phyloP scores from a whole-genome alignment of 768 basidiomycete species.

The Hygrophorus pudorinus region DNA sequence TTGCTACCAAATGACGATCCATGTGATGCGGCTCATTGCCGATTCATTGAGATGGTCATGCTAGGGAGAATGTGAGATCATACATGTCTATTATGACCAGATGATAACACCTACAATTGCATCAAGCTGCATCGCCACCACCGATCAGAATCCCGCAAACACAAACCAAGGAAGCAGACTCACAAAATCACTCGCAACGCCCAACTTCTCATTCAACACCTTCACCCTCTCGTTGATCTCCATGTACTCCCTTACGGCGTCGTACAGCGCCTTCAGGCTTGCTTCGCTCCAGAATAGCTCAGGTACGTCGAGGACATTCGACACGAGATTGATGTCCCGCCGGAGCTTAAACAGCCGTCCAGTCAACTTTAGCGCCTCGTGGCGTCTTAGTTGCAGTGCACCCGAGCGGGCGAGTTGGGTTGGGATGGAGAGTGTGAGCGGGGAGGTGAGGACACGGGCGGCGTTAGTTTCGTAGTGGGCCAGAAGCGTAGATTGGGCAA shows the following conservation, averaged over 20 bases:
- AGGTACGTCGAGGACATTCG: conserved; percentile 88
- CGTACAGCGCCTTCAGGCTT: conserved; percentile 79
- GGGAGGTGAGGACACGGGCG: conserved; percentile 67
- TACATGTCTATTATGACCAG: no score
- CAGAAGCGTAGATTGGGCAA: conserved; percentile 89
- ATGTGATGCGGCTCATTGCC: conserved; percentile 84
- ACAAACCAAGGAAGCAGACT: conserved; percentile 20
- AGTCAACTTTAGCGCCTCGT: conserved; percentile 80
- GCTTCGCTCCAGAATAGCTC: conserved; percentile 95
- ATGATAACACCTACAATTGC: conserved; percentile 1
- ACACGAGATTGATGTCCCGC: conserved; percentile 79
- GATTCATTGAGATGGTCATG: conserved; percentile 87
- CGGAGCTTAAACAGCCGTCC: conserved; percentile 81
- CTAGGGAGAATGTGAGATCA: no score
- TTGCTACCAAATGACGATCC: conserved; percentile 36
- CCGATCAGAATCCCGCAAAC: background rate
- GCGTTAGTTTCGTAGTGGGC: conserved; percentile 80
- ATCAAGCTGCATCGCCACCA: conserved; percentile 6
- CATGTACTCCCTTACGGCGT: conserved; percentile 91
- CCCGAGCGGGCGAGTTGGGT: conserved; percentile 74
- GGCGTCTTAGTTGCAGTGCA: conserved; percentile 61
- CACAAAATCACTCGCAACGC: conserved; percentile 83
- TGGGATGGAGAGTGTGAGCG: conserved; percentile 72
- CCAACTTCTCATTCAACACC: conserved; percentile 80
- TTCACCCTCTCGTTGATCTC: conserved; percentile 79